Percentiles rank a stretch among this genome's conserved stretches.
These are phyloP conservation scores for Lentinula edodes DNA, from an alignment of 768 basidiomycete species.

Conservation along the genomic window DNA sequence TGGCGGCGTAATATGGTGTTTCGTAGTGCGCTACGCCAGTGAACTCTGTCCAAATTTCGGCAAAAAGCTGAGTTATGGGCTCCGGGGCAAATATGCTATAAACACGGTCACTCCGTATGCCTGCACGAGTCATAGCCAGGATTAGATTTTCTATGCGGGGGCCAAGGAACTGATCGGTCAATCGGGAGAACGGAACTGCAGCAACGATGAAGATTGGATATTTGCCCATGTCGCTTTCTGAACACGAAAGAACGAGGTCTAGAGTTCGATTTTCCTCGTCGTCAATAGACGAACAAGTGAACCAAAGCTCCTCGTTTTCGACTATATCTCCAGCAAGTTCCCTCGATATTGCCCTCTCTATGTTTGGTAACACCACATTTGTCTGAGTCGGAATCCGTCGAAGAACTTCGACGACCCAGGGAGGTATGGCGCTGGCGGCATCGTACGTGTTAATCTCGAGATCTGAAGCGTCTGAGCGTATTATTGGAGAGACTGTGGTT, in stretches of 20 bases:
- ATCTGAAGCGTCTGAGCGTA: background rate
- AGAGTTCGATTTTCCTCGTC: constrained; percentile 18
- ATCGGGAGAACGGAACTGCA: constrained; percentile 30
- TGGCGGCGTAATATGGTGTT: background rate
- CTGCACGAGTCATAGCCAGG: constrained; percentile 23
- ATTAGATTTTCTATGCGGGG: constrained; percentile 40
- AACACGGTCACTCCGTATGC: constrained; percentile 34
- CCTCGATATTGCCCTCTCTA: constrained; percentile 8
- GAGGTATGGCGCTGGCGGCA: constrained; percentile 23
- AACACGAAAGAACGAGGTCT: constrained; percentile 56
- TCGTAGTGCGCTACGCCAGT: background rate
- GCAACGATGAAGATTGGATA: constrained; percentile 68
- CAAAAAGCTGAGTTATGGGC: constrained; percentile 41
- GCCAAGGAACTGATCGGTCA: constrained; percentile 30
- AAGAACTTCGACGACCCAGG: constrained; percentile 23
- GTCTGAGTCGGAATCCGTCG: constrained; percentile 19
- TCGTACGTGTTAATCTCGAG: background rate
- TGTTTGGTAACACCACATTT: constrained; percentile 19
- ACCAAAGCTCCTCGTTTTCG: constrained; percentile 29
- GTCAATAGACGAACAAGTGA: constrained; percentile 18
- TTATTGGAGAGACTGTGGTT: background rate
- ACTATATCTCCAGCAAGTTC: background rate
- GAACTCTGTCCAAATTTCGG: constrained; percentile 14
- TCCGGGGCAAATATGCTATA: constrained; percentile 65
- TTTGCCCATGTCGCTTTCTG: constrained; percentile 44